Evolutionary conservation across 306 rosid genomes (phyloP).

Genomic region (Rosa rugosa): DNA sequence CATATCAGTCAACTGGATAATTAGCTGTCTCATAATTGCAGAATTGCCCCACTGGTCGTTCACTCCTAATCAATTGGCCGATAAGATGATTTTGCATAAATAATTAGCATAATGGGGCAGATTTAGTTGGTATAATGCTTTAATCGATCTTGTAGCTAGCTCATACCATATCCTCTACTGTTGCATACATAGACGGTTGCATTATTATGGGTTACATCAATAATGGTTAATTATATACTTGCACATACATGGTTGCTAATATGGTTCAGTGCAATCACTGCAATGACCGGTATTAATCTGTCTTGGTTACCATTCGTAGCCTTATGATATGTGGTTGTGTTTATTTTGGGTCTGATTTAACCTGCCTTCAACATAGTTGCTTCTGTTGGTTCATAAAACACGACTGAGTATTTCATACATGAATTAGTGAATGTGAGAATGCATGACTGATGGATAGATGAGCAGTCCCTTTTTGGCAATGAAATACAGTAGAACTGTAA

Average conservation of each 20-base stretch:
- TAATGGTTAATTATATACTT: background rate
- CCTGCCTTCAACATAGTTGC: no score
- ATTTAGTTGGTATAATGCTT: conserved; percentile 3
- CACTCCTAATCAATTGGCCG: background rate
- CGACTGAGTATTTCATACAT: background rate
- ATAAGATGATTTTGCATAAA: background rate
- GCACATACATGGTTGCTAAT: background rate
- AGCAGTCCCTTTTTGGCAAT: no score
- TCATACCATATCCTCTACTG: background rate
- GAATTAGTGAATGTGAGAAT: no score
- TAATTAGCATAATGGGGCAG: background rate
- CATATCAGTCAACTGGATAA: background rate
- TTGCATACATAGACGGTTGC: background rate
- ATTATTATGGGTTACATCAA: background rate
- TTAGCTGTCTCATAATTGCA: conserved; percentile 10
- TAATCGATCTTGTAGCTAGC: background rate
- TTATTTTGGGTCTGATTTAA: no score
- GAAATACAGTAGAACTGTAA: no score
- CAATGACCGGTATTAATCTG: no score
- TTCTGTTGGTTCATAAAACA: background rate
- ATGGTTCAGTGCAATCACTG: no score
- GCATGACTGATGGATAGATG: no score
- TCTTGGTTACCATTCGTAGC: background rate
- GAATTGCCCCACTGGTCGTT: conserved; percentile 7
- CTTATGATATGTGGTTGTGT: no score